Percentiles rank a stretch among this genome's conserved stretches.
Evolutionary conservation across 1,284 basidiomycete species (phyloP).

Genomic region (Sutorius eximius): DNA sequence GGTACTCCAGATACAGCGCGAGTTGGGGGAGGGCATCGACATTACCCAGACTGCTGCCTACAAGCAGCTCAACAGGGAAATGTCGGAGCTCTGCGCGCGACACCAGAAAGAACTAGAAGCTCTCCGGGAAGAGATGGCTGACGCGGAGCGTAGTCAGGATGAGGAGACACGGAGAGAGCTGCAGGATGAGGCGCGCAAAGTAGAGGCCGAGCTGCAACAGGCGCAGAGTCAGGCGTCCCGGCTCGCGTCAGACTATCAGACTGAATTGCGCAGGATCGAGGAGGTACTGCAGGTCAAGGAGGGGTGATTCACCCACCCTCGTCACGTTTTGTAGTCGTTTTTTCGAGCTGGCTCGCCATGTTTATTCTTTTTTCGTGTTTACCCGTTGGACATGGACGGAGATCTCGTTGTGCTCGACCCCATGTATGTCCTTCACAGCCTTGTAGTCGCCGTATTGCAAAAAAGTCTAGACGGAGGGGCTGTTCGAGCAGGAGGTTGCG

Average conservation of each 20-base stretch:
- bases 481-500: constrained; percentile 22
- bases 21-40: constrained; percentile 38
- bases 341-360: constrained; percentile 27
- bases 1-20: constrained; percentile 42
- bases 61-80: constrained; percentile 35
- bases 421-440: constrained; percentile 8
- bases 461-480: constrained; percentile 3
- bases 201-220: constrained; percentile 30
- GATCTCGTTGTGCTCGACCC: constrained; percentile 20
- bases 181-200: constrained; percentile 30
- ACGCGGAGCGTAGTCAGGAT: constrained; percentile 32
- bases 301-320: constrained; percentile 16
- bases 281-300: constrained; percentile 36
- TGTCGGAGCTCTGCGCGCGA: constrained; percentile 35
- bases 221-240: constrained; percentile 30
- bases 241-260: constrained; percentile 37
- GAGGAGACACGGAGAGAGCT: constrained; percentile 33
- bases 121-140: constrained; percentile 29
- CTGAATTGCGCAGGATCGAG: constrained; percentile 36
- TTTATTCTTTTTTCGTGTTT: constrained; percentile 20
- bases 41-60: constrained; percentile 39
- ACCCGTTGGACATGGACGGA: constrained; percentile 7
- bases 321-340: constrained; percentile 27
- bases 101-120: constrained; percentile 40
- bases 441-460: constrained; percentile 19